A percentile compares a stretch with the other conserved stretches of the same genome.
These are phyloP conservation scores for Aspergillus proliferans DNA, from an alignment of 2,329 filamentous ascomycete species.

Conservation along the genomic window DNA sequence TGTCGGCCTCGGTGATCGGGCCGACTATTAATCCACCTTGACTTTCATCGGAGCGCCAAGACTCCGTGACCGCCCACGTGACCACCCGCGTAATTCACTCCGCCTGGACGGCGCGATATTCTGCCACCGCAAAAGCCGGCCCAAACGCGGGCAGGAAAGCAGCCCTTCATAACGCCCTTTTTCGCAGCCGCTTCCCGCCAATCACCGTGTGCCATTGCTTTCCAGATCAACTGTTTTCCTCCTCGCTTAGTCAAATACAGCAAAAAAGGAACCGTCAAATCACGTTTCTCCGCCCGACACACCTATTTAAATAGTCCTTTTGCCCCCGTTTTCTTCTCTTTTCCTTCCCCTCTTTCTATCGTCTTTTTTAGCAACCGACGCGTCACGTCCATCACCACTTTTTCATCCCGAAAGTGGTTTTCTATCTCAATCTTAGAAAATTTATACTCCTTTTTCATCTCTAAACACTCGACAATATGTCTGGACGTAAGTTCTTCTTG, in stretches of 20 bases:
- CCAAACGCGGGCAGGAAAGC: slow-evolving; percentile 30
- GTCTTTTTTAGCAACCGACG: slow-evolving; percentile 14
- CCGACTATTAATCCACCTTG: too few species aligned
- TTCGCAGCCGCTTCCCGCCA: slow-evolving; percentile 25
- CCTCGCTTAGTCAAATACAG: slow-evolving; percentile 20
- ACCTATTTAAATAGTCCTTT: slow-evolving; percentile 24
- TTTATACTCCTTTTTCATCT: slow-evolving; percentile 6
- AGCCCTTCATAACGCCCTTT: slow-evolving; percentile 36
- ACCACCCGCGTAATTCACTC: not conserved
- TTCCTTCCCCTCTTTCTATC: slow-evolving; percentile 7
- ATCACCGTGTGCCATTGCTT: slow-evolving; percentile 24
- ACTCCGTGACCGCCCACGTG: too few species aligned
- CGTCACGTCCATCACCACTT: slow-evolving; percentile 10
- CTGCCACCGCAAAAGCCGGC: not conserved
- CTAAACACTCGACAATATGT: slow-evolving; percentile 25
- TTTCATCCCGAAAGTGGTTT: slow-evolving; percentile 7
- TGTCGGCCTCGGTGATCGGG: too few species aligned
- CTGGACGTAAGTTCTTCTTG: slow-evolving; percentile 34
- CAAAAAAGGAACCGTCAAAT: slow-evolving; percentile 6
- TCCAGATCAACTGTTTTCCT: slow-evolving; percentile 14
- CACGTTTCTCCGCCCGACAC: slow-evolving; percentile 12
- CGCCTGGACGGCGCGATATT: not conserved
- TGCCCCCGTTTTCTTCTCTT: slow-evolving; percentile 10
- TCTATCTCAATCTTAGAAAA: slow-evolving; percentile 14
- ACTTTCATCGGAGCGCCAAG: too few species aligned